phyloP scores from a whole-genome alignment of 2,329 filamentous ascomycete species.

The Aspergillus sp. region DNA sequence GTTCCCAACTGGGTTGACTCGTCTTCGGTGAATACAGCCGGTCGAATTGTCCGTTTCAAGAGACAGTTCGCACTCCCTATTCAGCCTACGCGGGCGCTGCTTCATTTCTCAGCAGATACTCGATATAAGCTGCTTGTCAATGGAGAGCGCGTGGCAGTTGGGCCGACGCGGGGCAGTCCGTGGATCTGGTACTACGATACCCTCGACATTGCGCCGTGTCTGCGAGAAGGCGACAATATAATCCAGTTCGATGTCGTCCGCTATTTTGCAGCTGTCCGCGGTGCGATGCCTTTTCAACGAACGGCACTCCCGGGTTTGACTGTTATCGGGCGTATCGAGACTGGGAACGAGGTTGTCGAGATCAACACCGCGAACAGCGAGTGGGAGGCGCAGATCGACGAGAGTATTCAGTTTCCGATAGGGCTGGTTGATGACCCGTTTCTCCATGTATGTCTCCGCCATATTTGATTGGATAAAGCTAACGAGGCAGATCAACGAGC shows the following conservation, averaged over 20 bases:
- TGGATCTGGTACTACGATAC: conserved; percentile 36
- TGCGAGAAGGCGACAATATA: conserved; percentile 23
- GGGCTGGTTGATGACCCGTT: conserved; percentile 41
- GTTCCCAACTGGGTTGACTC: conserved; percentile 13
- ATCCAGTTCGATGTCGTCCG: conserved; percentile 26
- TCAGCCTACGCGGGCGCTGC: background rate
- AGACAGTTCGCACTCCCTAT: background rate
- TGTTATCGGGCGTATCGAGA: conserved; percentile 22
- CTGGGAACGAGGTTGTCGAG: conserved; percentile 9
- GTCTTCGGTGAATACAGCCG: conserved; percentile 7
- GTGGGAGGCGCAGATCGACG: conserved; percentile 23
- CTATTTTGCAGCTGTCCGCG: conserved; percentile 27
- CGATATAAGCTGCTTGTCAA: conserved; percentile 47
- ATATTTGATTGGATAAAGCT: background rate
- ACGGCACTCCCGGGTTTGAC: conserved; percentile 31
- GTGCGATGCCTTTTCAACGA: conserved; percentile 31
- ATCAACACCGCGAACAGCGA: conserved; percentile 7
- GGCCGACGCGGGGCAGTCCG: conserved; percentile 38
- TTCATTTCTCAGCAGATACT: conserved; percentile 37
- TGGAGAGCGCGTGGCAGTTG: conserved; percentile 34
- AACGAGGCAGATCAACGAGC: conserved; percentile 23
- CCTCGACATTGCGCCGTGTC: conserved; percentile 26
- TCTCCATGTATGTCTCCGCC: conserved; percentile 33
- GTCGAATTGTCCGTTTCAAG: conserved; percentile 8
- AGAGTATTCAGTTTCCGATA: conserved; percentile 23